Evolutionary conservation across 139 green algal genomes (phyloP), one percentile per base, ranked within the genome.

Genomic region (Desmodesmus armatus): DNA sequence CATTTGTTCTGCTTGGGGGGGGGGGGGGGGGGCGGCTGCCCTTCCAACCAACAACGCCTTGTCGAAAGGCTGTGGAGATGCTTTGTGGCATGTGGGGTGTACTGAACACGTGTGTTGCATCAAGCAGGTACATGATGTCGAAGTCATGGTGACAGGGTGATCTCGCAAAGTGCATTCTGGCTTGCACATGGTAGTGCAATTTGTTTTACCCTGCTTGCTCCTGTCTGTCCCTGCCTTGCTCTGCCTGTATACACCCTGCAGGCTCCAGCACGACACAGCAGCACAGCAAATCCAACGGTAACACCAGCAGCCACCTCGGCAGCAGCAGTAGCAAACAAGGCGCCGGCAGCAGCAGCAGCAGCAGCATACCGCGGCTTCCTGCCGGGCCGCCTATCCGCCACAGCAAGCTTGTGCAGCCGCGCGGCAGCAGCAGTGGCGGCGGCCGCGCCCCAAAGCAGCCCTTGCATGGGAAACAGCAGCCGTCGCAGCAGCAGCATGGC

Each of bases 391-490:
- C n/a, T n/a, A 49, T 6, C 66, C 27, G 66, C 35, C 19, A n/a
- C n/a, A 25, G 37, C 0, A 79, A 63, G 39, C 39, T 25, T 79
- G 41, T 1, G 9, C 47, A 77, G 69, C 39, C 29, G 17, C 25
- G 37, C 49, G 23, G 33, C 37, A 82, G 53, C 75, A 82, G 75
- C 39, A 82, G 53, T 13, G 3, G 25, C 15, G 44, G 71, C 53
- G 19, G 37, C 23, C 21, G 49, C 25, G 40, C 37, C 23, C 25
- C 41, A 15, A 41, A 2, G 41, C 23, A 29, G 19, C 75, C 9
- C 23, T 55, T 31, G 17, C 55, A 70, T 62, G 13, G 33, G 3
- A 27, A 47, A 40, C 70, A 55, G 60, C 63, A 72, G 71, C 71
- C 35, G 75, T 21, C 3, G 53, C 3, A 41, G 23, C 6, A 25